Percentiles rank a stretch among this genome's conserved stretches.
Evolutionary conservation across 768 basidiomycete genomes (phyloP).

Genomic region (Pleurotus sapidus): DNA sequence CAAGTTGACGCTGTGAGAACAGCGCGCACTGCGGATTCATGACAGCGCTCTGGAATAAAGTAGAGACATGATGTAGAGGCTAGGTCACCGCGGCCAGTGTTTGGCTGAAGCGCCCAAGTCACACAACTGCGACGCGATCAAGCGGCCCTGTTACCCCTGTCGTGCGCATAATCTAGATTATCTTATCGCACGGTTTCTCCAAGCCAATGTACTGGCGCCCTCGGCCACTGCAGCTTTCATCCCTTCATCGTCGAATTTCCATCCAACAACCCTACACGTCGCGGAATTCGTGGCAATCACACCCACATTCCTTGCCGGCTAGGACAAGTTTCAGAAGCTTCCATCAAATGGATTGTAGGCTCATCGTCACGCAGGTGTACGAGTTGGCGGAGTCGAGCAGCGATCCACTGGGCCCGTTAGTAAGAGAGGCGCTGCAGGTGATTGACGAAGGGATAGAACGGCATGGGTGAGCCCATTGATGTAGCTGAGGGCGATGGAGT

Average conservation of each 20-base stretch:
- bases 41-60: too few relatives aligned
- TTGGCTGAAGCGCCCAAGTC: too few relatives aligned
- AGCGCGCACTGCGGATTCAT: too few relatives aligned
- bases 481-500: constrained; percentile 2
- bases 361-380: constrained; percentile 60
- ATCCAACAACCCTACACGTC: neutral
- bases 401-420: constrained; percentile 53
- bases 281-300: neutral
- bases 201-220: neutral
- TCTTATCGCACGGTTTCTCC: neutral
- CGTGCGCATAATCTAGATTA: neutral
- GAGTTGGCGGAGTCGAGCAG: constrained; percentile 46
- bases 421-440: constrained; percentile 79
- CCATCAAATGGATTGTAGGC: constrained; percentile 43
- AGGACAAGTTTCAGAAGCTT: neutral
- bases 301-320: neutral
- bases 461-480: constrained; percentile 66
- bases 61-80: too few relatives aligned
- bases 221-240: neutral
- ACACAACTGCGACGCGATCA: too few relatives aligned
- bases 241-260: neutral
- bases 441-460: constrained; percentile 75
- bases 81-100: too few relatives aligned
- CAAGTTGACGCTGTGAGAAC: too few relatives aligned
- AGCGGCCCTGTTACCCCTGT: too few relatives aligned